Evolutionary conservation across 1,284 basidiomycete species (phyloP), one percentile per base, ranked within the genome.

Genomic region (Irpex rosettiformis): DNA sequence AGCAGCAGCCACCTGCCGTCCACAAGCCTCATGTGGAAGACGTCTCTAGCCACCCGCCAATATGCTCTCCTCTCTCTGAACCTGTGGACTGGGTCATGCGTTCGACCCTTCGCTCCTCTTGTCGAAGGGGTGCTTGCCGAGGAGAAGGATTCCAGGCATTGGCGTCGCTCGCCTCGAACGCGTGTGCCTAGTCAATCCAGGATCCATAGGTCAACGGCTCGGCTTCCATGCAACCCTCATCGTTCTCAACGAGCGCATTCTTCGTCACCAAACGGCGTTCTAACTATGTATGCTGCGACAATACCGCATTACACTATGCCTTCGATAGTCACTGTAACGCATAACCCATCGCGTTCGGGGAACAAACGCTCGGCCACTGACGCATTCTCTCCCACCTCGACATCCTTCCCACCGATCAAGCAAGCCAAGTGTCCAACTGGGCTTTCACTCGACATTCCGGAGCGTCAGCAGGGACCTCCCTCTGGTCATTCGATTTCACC

Each of bases 301-400:
- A 61, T 56, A 59, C 58, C 59, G 48, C 64, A 54, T 60, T 62
- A 56, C 67, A 71, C 64, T 65, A 52, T 58, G 58, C 57, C 60
- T 52, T 45, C 70, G 25, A 18, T 55, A 30, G 21, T 64, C 61
- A 30, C 65, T 52, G 52, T 57, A 63, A 52, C 62, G 66, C 27
- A 68, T 67, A 22, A 66, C 66, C 11, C 65, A 62, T 66, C 67
- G 25, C 69, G 67, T 24, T 63, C 75, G n/a, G 82, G 86, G 33
- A 75, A 76, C 40, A 91, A 91, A 67, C 85, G 89, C 27, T 78
- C 84, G 1, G 89, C 91, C 2, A 79, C 79, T 16, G 83, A 84
- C 47, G 91, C 90, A 2, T 94, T 94, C 73, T 93, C 91, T 0
- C 91, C 91, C 0, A 84, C 86, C 0, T 84, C 84, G 0, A 81